Percentiles rank a stretch among this genome's conserved stretches.
These are phyloP conservation scores for Craterostigma plantagineum DNA, from an alignment of 257 asterid species.

Conservation along the genomic window DNA sequence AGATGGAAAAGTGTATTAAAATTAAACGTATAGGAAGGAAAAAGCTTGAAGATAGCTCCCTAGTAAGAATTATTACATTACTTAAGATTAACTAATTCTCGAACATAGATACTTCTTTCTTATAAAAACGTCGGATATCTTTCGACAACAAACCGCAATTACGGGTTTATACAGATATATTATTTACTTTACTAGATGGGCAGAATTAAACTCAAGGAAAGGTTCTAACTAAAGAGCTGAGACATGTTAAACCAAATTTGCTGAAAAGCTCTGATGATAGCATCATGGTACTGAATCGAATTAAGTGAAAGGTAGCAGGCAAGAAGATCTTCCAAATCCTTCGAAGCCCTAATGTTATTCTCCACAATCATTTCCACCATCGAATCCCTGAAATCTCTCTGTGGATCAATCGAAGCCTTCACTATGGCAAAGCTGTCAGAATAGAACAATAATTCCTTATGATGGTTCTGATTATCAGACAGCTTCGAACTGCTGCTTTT, in stretches of 20 bases:
- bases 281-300: conserved; percentile 52
- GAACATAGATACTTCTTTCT: no score
- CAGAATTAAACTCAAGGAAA: no score
- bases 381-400: conserved; percentile 68
- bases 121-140: no score
- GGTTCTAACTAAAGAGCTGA: conserved; percentile 3
- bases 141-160: no score
- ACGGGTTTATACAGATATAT: no score
- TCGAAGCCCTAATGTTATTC: conserved; percentile 47
- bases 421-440: conserved; percentile 71
- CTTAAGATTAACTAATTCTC: no score
- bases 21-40: no score
- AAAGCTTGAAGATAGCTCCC: no score
- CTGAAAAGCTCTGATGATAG: conserved; percentile 66
- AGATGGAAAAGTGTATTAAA: no score
- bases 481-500: conserved; percentile 12
- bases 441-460: conserved; percentile 14
- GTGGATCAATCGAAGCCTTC: conserved; percentile 73
- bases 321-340: conserved; percentile 70
- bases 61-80: no score
- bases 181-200: no score
- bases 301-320: conserved; percentile 76
- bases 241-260: conserved; percentile 70
- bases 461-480: no score
- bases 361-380: conserved; percentile 90